Evolutionary conservation across 352 stramenopile genomes (phyloP).

Genomic region (Phytophthora constricta): DNA sequence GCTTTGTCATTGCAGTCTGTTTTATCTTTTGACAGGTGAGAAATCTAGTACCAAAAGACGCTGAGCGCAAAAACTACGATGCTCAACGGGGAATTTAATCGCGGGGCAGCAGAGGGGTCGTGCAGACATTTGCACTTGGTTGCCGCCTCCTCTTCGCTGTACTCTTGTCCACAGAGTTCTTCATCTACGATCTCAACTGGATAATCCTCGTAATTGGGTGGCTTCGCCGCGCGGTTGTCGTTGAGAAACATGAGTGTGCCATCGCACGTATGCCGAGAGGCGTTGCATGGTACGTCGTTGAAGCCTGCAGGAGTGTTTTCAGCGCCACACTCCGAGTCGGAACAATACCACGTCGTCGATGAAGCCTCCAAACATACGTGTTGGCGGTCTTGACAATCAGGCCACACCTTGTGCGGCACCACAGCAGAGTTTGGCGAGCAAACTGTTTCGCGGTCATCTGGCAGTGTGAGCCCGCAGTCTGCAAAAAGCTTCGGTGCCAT

Average conservation of each 20-base stretch:
- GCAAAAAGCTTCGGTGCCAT: slow-evolving; percentile 58
- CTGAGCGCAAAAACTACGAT: slow-evolving; percentile 18
- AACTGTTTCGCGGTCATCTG: slow-evolving; percentile 59
- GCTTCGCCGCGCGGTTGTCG: slow-evolving; percentile 79
- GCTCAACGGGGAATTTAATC: neutral
- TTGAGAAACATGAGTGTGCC: slow-evolving; percentile 77
- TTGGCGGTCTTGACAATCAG: slow-evolving; percentile 60
- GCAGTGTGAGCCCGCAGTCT: slow-evolving; percentile 69
- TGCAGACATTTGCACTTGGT: slow-evolving; percentile 58
- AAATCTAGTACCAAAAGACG: slow-evolving; percentile 10
- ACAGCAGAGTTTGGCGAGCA: slow-evolving; percentile 74
- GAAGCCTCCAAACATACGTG: slow-evolving; percentile 55
- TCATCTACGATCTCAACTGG: slow-evolving; percentile 79
- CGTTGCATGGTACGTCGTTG: slow-evolving; percentile 65
- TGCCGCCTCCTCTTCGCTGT: slow-evolving; percentile 39
- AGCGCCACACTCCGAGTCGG: slow-evolving; percentile 43
- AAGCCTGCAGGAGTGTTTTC: slow-evolving; percentile 62
- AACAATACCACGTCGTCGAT: slow-evolving; percentile 65
- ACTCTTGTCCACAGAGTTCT: slow-evolving; percentile 39
- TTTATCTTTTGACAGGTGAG: slow-evolving; percentile 19
- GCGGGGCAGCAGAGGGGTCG: slow-evolving; percentile 30
- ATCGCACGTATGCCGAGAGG: slow-evolving; percentile 56
- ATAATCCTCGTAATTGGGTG: slow-evolving; percentile 72
- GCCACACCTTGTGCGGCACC: slow-evolving; percentile 61
- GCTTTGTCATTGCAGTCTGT: slow-evolving; percentile 14